Conservation (phyloP, 1,139 yeast species). For the Arxiozyma bovina region DNA sequence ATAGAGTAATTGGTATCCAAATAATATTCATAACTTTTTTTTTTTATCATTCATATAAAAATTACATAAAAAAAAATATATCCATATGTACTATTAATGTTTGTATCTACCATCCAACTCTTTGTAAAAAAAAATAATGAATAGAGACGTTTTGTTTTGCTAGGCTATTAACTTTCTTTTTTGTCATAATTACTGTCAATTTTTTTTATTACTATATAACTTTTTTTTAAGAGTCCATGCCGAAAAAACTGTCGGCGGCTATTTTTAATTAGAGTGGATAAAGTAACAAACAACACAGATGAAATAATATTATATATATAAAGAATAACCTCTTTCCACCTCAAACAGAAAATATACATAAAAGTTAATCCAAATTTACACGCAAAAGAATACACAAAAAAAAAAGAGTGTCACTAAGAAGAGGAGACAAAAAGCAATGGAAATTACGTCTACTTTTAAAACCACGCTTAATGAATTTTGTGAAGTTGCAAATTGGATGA, state of each 20-base stretch:
- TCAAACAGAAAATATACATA: too few relatives aligned
- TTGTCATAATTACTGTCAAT: background rate
- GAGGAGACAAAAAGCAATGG: background rate
- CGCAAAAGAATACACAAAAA: background rate
- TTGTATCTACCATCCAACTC: background rate
- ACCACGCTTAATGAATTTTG: constrained; percentile 3
- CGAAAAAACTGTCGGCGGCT: constrained; percentile 2
- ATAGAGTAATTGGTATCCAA: background rate
- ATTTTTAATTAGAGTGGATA: background rate
- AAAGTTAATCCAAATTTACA: too few relatives aligned
- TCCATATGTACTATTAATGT: background rate
- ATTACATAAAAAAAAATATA: too few relatives aligned
- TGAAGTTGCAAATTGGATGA: constrained; percentile 20
- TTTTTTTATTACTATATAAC: background rate
- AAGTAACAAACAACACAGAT: background rate
- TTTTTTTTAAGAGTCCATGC: background rate
- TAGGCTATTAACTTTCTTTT: too few relatives aligned
- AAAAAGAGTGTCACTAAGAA: background rate
- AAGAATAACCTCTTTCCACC: background rate
- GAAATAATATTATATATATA: background rate
- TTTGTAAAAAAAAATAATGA: background rate
- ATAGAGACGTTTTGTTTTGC: background rate
- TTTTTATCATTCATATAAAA: too few relatives aligned
- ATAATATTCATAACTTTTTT: background rate
- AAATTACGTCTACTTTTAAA: constrained; percentile 3